Evolutionary conservation across 371 early-diverging fungal species (phyloP), one percentile per base, ranked within the genome.

Genomic region (Mortierella polycephala): DNA sequence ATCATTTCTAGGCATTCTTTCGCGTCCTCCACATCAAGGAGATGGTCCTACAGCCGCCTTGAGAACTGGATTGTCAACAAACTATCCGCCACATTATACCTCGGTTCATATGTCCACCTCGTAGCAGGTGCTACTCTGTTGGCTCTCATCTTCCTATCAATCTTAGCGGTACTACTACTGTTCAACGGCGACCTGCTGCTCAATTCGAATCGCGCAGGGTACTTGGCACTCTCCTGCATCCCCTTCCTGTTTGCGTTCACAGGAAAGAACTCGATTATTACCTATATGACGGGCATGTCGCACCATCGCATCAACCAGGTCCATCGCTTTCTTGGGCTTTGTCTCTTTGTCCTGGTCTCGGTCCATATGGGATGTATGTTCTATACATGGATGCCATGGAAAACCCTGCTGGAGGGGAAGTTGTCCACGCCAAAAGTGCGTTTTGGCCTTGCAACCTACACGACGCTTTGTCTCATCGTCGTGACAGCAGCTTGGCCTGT

Each of bases 181-280:
- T 62, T 81, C 8, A 67, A 86, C 20, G 83, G 67, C 5, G 82
- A 88, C 49, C 81, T 88, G 3, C 40, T 62, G 41, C 57, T 86
- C 59, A 89, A 89, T 61, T 87, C 89, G 0, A 87, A 88, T 61
- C 84, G 89, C 10, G 89, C 89, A 9, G 89, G 89, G 1, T 89
- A 85, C 63, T 66, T 89, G 18, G 83, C 72, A 0, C 74, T 89
- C 0, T 65, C 87, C 14, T 74, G 85, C 39, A 86, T 89, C 7
- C 88, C 89, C 0, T 89, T 89, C 65, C 51, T 87, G 13, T 75
- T 89, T 51, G 86, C 86, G 1, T 86, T 87, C 2, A 84, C 89
- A 1, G 88, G 88, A 54, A 89, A 89, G 62, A 83, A 85, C 82
- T 88, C 89, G 8, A 83, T 86, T 5, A 50, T 89, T 39, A 76